Evolutionary conservation across 345 rosid species (phyloP), one percentile per base, ranked within the genome.

Genomic region (Ricinus communis): DNA sequence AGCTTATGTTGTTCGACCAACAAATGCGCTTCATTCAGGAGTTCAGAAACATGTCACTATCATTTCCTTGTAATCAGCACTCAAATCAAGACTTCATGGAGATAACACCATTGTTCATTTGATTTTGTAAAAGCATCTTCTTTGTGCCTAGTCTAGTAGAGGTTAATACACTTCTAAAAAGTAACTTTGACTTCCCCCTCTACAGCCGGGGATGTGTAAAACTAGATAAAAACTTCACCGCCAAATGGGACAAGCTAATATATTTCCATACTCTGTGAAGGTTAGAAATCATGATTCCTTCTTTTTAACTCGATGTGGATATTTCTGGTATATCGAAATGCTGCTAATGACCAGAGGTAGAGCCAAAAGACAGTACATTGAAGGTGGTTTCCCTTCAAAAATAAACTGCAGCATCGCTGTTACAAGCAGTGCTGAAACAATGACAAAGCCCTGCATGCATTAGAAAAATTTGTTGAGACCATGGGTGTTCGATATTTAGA

Each of bases 361-460:
- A 66, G 98, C 92, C 58, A 88, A 74, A 0, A 93, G 82, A 61
- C 94, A 92, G 70, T 85, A 88, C 36, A 75, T 33, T 12, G 99
- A 87, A 5, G 98, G 99, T 0, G 98, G 90, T 70, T 89, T 88
- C 63, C 97, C 99, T 86, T 95, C 97, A 36, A 90, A 89, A 56
- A 89, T 77, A 79, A 95, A 95, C 79, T 90, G 99, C 67, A 95
- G 82, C 72, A 95, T 40, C 22, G 99, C 97, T 0, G 97, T 95
- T 36, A 93, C 98, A 0, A 95, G 89, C 61, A 95, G 93, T 19
- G 99, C 97, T 0, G 94, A 95, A 30, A 95, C 98, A 73, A 89
- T 93, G 76, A 95, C 97, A 75, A 95, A 95, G 16, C 99, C 99
- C 98, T 90, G 91, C 74, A 78, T 9, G 6, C 30, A 71, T 33